Evolutionary conservation across 768 basidiomycete genomes (phyloP), one percentile per base, ranked within the genome.

Genomic region (Leccinum subgranulosum): DNA sequence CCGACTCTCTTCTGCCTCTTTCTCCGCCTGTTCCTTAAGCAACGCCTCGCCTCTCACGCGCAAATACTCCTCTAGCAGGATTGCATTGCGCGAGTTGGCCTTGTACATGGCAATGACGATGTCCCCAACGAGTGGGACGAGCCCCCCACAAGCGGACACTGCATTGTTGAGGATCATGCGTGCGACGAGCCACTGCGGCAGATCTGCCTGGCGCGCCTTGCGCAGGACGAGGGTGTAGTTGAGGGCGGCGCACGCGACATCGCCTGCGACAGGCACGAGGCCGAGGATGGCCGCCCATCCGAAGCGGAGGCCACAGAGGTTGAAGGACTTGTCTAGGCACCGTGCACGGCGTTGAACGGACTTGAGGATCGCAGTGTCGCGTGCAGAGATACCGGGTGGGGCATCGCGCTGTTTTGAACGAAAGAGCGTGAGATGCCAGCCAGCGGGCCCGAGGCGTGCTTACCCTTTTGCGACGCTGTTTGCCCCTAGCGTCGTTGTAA

Each of bases 51-150:
- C 92, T 47, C 94, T 79, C 29, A 91, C 77, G 34, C 87, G 80
- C 54, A 97, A 73, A 71, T 83, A 94, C 70, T 94, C 92, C 67
- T 95, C 92, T 49, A 98, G 77, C 49, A 97, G 75, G 6, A 82
- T 82, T 11, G 92, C 94, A 65, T 98, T 97, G 59, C 95, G 80
- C 15, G 86, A 89, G 72, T 98, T 98, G 19, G 93, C 85, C 69
- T 94, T 95, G 79, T 77, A 96, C 3, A 82, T 72, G 2, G 90
- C 92, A 34, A 94, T 73, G 1, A 85, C 66, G 27, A 97, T 63
- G 71, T 94, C 92, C 4, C 94, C 94, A 3, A 83, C 77, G 45
- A 88, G 54, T 0, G 93, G 93, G 3, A 95, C 67, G 48, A 86
- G 68, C 1, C 92, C 88, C 12, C 90, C 76, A 0, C 76, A 77